Percentiles rank a stretch among this genome's conserved stretches.
Evolutionary conservation across 208 protist genomes (phyloP).

Genomic region (Crithidia fasciculata): DNA sequence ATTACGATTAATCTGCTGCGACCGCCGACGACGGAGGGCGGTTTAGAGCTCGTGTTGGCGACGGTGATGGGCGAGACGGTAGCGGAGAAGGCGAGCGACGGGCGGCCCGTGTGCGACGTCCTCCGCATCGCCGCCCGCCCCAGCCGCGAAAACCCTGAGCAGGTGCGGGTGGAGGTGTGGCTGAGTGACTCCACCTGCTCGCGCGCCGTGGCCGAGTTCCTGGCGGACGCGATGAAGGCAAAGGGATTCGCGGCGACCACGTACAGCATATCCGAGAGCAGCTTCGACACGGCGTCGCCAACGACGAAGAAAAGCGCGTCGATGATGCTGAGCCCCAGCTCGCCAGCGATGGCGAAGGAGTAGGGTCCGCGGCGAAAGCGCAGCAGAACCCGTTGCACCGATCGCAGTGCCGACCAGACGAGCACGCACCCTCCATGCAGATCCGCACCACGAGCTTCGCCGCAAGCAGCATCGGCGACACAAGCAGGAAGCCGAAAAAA

Average conservation of each 20-base stretch:
- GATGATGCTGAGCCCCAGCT: conserved; percentile 5
- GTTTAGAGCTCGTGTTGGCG: conserved; percentile 72
- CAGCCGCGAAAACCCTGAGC: conserved; percentile 65
- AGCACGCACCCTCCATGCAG: too few relatives aligned
- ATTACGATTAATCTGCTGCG: conserved; percentile 78
- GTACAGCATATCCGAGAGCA: conserved; percentile 67
- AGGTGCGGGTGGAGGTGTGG: conserved; percentile 87
- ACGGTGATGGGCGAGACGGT: conserved; percentile 79
- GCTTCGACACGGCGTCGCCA: conserved; percentile 50
- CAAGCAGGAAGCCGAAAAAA: too few relatives aligned
- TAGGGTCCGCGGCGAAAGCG: neutral
- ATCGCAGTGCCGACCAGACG: too few relatives aligned
- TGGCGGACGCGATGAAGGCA: conserved; percentile 57
- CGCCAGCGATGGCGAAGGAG: conserved; percentile 17
- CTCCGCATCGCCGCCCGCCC: conserved; percentile 76
- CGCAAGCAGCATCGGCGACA: too few relatives aligned
- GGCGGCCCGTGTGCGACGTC: conserved; percentile 81
- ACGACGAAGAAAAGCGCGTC: conserved; percentile 29
- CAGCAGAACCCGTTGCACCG: too few relatives aligned
- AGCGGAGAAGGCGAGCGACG: conserved; percentile 55
- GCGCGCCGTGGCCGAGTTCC: conserved; percentile 48
- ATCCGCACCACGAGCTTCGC: too few relatives aligned
- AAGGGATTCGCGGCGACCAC: conserved; percentile 46
- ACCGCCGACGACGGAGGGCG: conserved; percentile 62
- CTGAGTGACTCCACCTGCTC: conserved; percentile 77